Percentiles rank a stretch among this genome's conserved stretches.
phyloP scores from a whole-genome alignment of 257 asterid genomes.

The Scutellaria galericulata region DNA sequence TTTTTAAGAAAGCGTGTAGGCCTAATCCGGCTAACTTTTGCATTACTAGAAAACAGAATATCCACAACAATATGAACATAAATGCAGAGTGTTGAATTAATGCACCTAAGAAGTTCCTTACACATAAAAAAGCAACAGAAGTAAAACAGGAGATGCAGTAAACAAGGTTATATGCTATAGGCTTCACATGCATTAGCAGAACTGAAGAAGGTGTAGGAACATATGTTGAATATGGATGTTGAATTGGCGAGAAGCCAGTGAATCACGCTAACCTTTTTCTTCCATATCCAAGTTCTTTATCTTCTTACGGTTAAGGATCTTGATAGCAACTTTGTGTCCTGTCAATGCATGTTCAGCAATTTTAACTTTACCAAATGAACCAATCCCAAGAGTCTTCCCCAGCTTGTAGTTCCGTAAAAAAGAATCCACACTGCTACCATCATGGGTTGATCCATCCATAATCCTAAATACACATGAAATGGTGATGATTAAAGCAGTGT shows the following conservation, averaged over 20 bases:
- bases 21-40: slow-evolving; percentile 12
- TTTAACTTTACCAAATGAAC: slow-evolving; percentile 90
- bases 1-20: slow-evolving; percentile 27
- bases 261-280: slow-evolving; percentile 68
- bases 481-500: slow-evolving; percentile 3
- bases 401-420: slow-evolving; percentile 80
- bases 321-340: slow-evolving; percentile 87
- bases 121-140: background rate
- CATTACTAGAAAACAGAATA: slow-evolving; percentile 2
- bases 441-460: slow-evolving; percentile 76
- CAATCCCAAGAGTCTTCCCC: slow-evolving; percentile 91
- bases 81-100: slow-evolving; percentile 1
- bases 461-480: slow-evolving; percentile 32
- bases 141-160: background rate
- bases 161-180: background rate
- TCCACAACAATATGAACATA: slow-evolving; percentile 23
- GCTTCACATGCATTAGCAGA: slow-evolving; percentile 26
- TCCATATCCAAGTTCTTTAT: slow-evolving; percentile 94
- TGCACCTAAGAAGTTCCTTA: slow-evolving; percentile 1
- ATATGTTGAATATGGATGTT: slow-evolving; percentile 42
- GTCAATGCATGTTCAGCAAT: slow-evolving; percentile 83
- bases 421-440: slow-evolving; percentile 63
- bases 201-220: slow-evolving; percentile 34
- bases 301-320: slow-evolving; percentile 86
- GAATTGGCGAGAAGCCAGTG: background rate